A percentile compares a stretch with the other conserved stretches of the same genome.
Evolutionary conservation across 768 basidiomycete species (phyloP).

Genomic region (Austroboletus eburneus): DNA sequence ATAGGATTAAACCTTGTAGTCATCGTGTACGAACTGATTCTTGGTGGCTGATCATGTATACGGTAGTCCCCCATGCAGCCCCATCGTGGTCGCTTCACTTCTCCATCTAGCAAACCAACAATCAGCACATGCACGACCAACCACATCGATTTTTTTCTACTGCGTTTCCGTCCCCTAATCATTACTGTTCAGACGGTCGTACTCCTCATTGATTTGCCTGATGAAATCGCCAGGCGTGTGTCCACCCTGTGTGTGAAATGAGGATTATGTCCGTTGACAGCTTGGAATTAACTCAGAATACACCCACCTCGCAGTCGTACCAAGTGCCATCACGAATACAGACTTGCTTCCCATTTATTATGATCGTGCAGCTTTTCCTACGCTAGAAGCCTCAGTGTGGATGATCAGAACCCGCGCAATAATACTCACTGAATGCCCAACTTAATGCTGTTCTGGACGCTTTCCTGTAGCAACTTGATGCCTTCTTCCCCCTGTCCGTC

Average conservation of each 20-base stretch:
- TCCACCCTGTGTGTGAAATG: conserved; percentile 51
- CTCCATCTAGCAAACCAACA: conserved; percentile 8
- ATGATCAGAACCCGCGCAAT: neutral
- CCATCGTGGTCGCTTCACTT: conserved; percentile 14
- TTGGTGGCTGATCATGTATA: conserved; percentile 44
- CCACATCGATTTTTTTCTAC: conserved; percentile 8
- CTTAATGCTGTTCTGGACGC: conserved; percentile 40
- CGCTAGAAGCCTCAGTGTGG: conserved; percentile 7
- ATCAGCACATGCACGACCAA: conserved; percentile 5
- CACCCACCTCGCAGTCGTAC: conserved; percentile 72
- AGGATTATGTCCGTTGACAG: conserved; percentile 23
- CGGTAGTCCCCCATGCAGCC: conserved; percentile 12
- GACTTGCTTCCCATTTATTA: conserved; percentile 63
- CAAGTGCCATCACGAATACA: conserved; percentile 77
- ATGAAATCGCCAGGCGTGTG: conserved; percentile 75
- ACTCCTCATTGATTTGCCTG: conserved; percentile 70
- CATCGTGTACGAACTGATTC: conserved; percentile 79
- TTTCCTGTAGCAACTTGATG: conserved; percentile 57
- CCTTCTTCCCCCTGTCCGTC: conserved; percentile 65
- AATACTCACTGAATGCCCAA: conserved; percentile 54
- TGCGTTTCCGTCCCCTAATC: conserved; percentile 23
- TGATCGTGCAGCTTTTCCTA: conserved; percentile 84
- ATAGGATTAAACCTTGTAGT: conserved; percentile 85
- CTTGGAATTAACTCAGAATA: conserved; percentile 16
- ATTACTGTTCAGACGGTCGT: conserved; percentile 53